Evolutionary conservation across 2,329 filamentous ascomycete genomes (phyloP).

Genomic region (Calonectria honghensis): DNA sequence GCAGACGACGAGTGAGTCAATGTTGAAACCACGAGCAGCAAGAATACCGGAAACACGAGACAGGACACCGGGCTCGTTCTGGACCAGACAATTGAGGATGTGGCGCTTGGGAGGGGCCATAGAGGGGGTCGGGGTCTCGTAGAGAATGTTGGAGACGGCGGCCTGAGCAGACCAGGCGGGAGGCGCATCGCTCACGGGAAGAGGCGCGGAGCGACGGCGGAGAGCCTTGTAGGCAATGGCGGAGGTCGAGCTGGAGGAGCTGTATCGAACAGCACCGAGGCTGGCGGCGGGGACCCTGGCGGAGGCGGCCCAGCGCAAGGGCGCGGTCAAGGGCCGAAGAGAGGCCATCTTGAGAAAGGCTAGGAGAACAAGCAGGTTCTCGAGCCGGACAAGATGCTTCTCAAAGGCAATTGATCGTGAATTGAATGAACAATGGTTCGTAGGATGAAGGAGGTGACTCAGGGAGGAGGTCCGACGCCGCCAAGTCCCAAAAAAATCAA

Average conservation of each 20-base stretch:
- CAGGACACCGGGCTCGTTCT: constrained; percentile 98
- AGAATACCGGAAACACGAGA: constrained; percentile 97
- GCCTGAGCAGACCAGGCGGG: constrained; percentile 93
- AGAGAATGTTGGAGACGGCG: constrained; percentile 98
- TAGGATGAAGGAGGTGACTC: constrained; percentile 50
- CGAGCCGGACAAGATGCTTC: constrained; percentile 54
- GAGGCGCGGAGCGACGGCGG: constrained; percentile 90
- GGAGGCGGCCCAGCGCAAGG: constrained; percentile 61
- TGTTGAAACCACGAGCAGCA: constrained; percentile 98
- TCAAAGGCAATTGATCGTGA: constrained; percentile 45
- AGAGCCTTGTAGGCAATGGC: constrained; percentile 98
- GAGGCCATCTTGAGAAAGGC: constrained; percentile 64
- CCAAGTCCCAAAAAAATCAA: constrained; percentile 53
- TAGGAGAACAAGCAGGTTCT: constrained; percentile 49
- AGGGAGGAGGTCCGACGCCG: constrained; percentile 48
- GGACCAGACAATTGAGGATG: constrained; percentile 97
- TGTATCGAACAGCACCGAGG: constrained; percentile 59
- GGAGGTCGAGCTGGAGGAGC: constrained; percentile 82
- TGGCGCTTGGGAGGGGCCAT: constrained; percentile 92
- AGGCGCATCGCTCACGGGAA: constrained; percentile 84
- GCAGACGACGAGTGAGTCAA: constrained; percentile 98
- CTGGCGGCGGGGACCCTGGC: constrained; percentile 54
- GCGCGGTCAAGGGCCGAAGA: constrained; percentile 65
- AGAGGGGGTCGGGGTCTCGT: constrained; percentile 94
- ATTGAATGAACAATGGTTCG: constrained; percentile 47